These are phyloP conservation scores for Cornus suecica DNA, from an alignment of 148 eudicot species.

Conservation along the genomic window DNA sequence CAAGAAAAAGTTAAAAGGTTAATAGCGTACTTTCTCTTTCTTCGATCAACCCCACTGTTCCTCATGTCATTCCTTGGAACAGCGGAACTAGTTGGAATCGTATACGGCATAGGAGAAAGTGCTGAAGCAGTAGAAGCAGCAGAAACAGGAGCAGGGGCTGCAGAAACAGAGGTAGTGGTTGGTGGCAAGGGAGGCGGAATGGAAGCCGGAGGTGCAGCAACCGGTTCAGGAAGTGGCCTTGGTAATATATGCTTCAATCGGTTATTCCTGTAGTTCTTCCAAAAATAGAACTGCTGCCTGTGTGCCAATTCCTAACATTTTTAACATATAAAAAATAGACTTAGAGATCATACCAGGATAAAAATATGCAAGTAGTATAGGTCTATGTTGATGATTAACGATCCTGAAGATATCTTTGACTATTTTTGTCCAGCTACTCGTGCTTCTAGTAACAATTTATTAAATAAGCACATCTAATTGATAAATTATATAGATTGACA, in stretches of 20 bases:
- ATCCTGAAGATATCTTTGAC: not conserved
- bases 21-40: conserved; percentile 75
- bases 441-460: conserved; percentile 4
- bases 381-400: not conserved
- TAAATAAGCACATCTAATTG: conserved; percentile 4
- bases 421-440: not conserved
- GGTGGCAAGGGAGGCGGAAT: conserved; percentile 46
- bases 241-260: conserved; percentile 93
- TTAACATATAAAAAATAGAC: conserved; percentile 6
- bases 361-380: not conserved
- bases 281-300: conserved; percentile 85
- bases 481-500: not conserved
- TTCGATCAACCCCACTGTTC: conserved; percentile 60
- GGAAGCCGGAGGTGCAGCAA: conserved; percentile 44
- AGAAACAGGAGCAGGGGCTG: conserved; percentile 27
- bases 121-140: conserved; percentile 55
- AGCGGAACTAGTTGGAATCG: conserved; percentile 56
- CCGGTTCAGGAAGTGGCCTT: conserved; percentile 77
- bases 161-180: conserved; percentile 37
- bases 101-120: conserved; percentile 79
- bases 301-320: conserved; percentile 83
- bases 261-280: conserved; percentile 94
- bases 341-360: conserved; percentile 7
- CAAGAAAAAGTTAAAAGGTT: not conserved
- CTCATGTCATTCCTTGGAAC: conserved; percentile 63